Base-by-base conservation (phyloP, 352 stramenopile genomes). In the Globisporangium nunn region DNA sequence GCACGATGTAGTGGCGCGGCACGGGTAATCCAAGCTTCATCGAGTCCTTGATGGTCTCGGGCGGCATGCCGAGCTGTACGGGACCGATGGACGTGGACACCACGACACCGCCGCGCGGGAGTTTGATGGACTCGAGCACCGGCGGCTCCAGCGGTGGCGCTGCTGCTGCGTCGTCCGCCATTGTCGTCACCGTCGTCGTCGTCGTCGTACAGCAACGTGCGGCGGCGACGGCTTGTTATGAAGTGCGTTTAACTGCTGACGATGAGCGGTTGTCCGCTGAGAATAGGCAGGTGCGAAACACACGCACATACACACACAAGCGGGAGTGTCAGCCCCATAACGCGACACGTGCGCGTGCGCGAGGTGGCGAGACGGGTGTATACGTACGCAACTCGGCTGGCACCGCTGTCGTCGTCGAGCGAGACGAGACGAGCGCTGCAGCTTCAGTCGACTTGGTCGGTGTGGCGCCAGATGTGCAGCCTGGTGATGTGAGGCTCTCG, bases 41-140 rank as follows among this genome's bases (percentile, higher is more conserved):
- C 52, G 81, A 96, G 69, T 98, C 95, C 65, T 98, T 98, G 81
- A 98, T 98, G 14, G 93, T 98, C 73, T 98, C 95, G 0, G 95
- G 95, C 18, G 95, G 95, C 65, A 98, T 98, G 56, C 95, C 95
- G 50, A 98, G 78, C 59, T 93, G 83, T 47, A 93, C 78, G 33
- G 83, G 83, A 1, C 83, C 85, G 43, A 93, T 85, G 53, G 74
- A 86, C 4, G 85, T 95, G 33, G 78, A 87, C 17, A 71, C 77
- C 39, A 95, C 80, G 14, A 87, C 74, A 35, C 85, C 85, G 12
- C 85, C 85, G 33, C 81, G 75, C 14, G 83, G 83, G 35, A 93
- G 76, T 31, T 84, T 74, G 49, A 87, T 81, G 10, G 77, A 78
- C 66, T 91, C 80, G 18, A 91, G 64, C 47, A 72, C 50, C 41